These are phyloP conservation scores for Hericium erinaceus DNA, from an alignment of 768 basidiomycete genomes.

Conservation along the genomic window DNA sequence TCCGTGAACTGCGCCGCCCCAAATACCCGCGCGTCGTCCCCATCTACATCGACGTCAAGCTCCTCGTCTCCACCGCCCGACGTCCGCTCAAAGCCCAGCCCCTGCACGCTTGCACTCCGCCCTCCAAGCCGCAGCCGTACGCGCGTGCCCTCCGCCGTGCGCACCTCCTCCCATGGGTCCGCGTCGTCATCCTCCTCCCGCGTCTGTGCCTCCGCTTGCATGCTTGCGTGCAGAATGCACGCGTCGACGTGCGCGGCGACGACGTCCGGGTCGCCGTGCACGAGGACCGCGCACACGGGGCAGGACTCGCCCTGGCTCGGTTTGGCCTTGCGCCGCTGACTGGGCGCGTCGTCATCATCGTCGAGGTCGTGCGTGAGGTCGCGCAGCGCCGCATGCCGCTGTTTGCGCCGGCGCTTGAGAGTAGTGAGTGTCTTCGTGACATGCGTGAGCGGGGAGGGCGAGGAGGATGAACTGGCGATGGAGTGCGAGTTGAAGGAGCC, in stretches of 20 bases:
- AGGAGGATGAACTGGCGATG: not conserved
- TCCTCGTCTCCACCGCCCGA: slow-evolving; percentile 68
- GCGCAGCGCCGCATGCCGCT: slow-evolving; percentile 55
- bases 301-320: slow-evolving; percentile 31
- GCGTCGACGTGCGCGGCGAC: slow-evolving; percentile 76
- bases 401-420: slow-evolving; percentile 64
- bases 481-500: slow-evolving; percentile 15
- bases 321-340: no score
- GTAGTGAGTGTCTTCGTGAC: slow-evolving; percentile 45
- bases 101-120: not conserved
- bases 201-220: slow-evolving; percentile 23
- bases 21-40: slow-evolving; percentile 58
- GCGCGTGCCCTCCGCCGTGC: slow-evolving; percentile 19
- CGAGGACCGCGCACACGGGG: slow-evolving; percentile 52
- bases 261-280: slow-evolving; percentile 63
- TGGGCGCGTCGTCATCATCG: slow-evolving; percentile 28
- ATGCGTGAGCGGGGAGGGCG: slow-evolving; percentile 8
- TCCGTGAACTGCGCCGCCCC: slow-evolving; percentile 74
- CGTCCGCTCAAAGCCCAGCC: slow-evolving; percentile 48
- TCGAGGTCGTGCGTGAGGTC: slow-evolving; percentile 47
- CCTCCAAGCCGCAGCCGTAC: slow-evolving; percentile 1
- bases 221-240: slow-evolving; percentile 53
- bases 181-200: slow-evolving; percentile 34
- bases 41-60: slow-evolving; percentile 55
- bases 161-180: slow-evolving; percentile 26